Conservation (phyloP, 176 grass and related monocot genomes). For the Alloteropsis semialata region DNA sequence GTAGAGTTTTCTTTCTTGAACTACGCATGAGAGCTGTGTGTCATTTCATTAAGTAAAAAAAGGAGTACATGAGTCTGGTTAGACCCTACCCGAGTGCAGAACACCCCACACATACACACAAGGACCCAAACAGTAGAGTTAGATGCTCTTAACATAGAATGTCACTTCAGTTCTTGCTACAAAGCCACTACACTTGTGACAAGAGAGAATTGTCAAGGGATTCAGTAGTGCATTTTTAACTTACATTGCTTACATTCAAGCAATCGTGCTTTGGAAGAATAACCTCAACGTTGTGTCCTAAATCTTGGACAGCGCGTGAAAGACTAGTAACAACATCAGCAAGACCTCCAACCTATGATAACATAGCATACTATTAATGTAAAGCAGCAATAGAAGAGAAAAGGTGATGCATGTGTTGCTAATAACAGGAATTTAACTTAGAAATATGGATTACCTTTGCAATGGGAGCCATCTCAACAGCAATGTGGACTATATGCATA, state of each 20-base stretch:
- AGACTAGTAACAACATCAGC: constrained; percentile 95
- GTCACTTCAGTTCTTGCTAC: background rate
- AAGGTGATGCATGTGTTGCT: background rate
- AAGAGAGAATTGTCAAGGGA: background rate
- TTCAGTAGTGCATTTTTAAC: constrained; percentile 27
- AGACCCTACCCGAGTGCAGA: no score
- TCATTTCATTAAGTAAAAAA: no score
- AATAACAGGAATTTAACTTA: constrained; percentile 11
- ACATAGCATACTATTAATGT: background rate
- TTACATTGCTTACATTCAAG: constrained; percentile 79
- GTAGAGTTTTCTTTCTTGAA: no score
- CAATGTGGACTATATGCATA: constrained; percentile 83
- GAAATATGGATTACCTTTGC: constrained; percentile 70
- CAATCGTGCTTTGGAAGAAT: constrained; percentile 84
- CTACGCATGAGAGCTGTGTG: no score
- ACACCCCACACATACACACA: no score
- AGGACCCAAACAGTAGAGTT: background rate
- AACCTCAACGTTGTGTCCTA: constrained; percentile 84
- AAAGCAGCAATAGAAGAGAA: background rate
- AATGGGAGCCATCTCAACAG: constrained; percentile 89
- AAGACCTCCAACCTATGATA: constrained; percentile 83
- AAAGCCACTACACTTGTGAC: background rate
- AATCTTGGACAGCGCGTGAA: constrained; percentile 91
- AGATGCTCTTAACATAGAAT: background rate
- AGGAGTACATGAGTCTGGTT: no score